Base-by-base conservation (phyloP, 139 green algal genomes). In the Klebsormidium nitens region DNA sequence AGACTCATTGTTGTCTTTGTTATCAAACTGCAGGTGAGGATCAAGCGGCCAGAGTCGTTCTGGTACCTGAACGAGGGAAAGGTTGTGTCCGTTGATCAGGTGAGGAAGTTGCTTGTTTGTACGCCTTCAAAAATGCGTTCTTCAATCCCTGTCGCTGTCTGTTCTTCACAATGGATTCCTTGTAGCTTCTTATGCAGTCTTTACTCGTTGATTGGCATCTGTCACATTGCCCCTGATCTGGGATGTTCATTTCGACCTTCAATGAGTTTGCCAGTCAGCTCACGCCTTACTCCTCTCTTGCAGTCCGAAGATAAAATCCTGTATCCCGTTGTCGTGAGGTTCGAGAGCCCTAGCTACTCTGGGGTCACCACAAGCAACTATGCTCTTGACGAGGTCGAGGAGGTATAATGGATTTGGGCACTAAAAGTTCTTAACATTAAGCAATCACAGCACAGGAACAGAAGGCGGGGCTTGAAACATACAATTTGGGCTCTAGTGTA, bases 281-380 rank as follows among this genome's bases (percentile, higher is more conserved):
- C 36, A 23, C 28, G 2, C 36, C 57, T 1, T 47, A 28, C 44
- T 17, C 14, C 44, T 52, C 44, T 28, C 44, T 52, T 52, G 44
- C 44, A 52, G 44, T 17, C 44, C 17, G 44, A 14, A 52, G 17
- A 28, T 52, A 14, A 14, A 73, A 93, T 97, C 76, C 87, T 87
- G 5, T 98, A 98, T 86, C 93, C 93, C 29, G 93, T 98, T 4
- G 87, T 97, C 2, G 93, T 98, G 40, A 82, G 93, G 23, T 98
- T 98, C 68, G 91, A 97, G 60, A 93, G 88, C 80, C 88, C 96
- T 69, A 98, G 97, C 91, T 98, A 98, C 76, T 87, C 91, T 36
- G 93, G 93, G 64, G 90, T 97, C 36, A 83, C 77, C 61, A 97
- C 93, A 49, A 98, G 97, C 92, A 98, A 97, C 93, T 98, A 95